Conservation (phyloP, 805 yeast species). For the Pichia nanzhaoensis region DNA sequence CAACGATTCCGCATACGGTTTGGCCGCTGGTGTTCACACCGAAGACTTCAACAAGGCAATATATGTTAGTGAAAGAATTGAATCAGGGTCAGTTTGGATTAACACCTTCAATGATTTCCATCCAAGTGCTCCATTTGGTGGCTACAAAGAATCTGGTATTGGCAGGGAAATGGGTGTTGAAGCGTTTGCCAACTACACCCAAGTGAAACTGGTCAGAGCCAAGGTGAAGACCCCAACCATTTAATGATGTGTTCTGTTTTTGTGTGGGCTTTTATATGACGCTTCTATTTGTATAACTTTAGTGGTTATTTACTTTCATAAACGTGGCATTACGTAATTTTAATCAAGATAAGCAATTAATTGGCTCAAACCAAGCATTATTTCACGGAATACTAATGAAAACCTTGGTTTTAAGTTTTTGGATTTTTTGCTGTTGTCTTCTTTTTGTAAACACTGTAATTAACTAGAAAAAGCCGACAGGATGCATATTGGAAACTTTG, state of each 20-base stretch:
- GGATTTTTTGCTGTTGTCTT: too few relatives aligned
- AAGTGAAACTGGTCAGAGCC: constrained; percentile 66
- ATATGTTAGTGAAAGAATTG: constrained; percentile 54
- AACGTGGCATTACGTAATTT: too few relatives aligned
- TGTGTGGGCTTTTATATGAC: neutral
- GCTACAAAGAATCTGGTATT: constrained; percentile 72
- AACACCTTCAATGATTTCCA: constrained; percentile 78
- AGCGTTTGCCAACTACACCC: constrained; percentile 70
- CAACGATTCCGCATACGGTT: constrained; percentile 66
- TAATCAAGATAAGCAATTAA: too few relatives aligned
- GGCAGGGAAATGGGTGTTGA: constrained; percentile 85
- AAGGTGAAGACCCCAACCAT: constrained; percentile 25
- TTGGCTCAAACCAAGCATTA: too few relatives aligned
- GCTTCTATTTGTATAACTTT: neutral
- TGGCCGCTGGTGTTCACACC: constrained; percentile 79
- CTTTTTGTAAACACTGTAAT: neutral
- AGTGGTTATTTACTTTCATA: too few relatives aligned
- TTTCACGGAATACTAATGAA: too few relatives aligned
- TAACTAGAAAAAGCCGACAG: neutral
- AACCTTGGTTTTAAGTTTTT: too few relatives aligned
- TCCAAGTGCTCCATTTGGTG: constrained; percentile 73
- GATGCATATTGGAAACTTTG: constrained; percentile 1
- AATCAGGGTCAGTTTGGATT: constrained; percentile 75
- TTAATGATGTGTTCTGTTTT: constrained; percentile 6
- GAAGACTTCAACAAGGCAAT: constrained; percentile 53